Evolutionary conservation across 1,284 basidiomycete species (phyloP).

Genomic region (Heterobasidion annosum): DNA sequence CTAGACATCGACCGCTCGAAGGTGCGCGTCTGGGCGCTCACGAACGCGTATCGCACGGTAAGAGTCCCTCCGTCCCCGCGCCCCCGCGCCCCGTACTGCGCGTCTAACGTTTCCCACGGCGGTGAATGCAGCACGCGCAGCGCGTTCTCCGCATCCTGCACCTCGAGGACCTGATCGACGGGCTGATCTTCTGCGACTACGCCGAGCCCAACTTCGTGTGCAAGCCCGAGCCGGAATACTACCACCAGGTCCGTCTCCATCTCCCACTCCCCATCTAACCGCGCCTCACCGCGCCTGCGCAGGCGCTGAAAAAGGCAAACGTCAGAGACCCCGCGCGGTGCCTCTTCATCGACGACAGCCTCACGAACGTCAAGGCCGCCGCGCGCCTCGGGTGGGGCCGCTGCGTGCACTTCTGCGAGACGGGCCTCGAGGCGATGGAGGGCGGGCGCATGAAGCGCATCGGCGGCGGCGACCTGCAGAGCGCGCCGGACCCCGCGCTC

Average conservation of each 20-base stretch:
- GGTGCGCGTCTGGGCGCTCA: conserved; percentile 74
- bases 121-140: conserved; percentile 56
- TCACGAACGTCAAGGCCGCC: conserved; percentile 59
- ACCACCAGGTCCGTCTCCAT: conserved; percentile 36
- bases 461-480: conserved; percentile 19
- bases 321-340: conserved; percentile 57
- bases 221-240: conserved; percentile 76
- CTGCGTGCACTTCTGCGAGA: conserved; percentile 68
- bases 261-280: not conserved
- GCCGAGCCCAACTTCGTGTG: conserved; percentile 60
- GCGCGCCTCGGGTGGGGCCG: conserved; percentile 58
- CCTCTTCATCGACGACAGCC: conserved; percentile 71
- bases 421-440: conserved; percentile 50
- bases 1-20: conserved; percentile 74
- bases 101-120: not conserved
- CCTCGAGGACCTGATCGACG: conserved; percentile 72
- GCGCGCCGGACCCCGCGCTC: not conserved
- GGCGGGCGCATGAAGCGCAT: conserved; percentile 50
- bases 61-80: conserved; percentile 14
- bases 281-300: conserved; percentile 2
- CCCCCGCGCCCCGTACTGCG: not conserved
- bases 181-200: conserved; percentile 79
- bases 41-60: conserved; percentile 74
- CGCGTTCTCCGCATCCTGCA: conserved; percentile 72
- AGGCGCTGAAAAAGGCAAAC: conserved; percentile 59